These are phyloP conservation scores for Paecilomyces formosus DNA, from an alignment of 2,329 filamentous ascomycete species.

Conservation along the genomic window DNA sequence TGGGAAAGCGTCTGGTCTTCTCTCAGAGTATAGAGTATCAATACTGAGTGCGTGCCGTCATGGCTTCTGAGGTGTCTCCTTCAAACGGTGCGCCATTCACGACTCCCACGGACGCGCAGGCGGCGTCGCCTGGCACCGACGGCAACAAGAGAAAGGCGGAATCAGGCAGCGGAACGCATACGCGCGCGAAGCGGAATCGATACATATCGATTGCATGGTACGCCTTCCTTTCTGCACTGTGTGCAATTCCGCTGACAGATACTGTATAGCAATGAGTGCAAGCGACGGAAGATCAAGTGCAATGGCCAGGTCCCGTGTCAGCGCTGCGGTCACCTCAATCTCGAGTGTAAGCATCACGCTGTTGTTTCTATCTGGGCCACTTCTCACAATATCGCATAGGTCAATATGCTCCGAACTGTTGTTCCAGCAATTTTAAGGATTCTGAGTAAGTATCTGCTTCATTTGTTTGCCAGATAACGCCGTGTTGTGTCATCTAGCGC, in stretches of 20 bases:
- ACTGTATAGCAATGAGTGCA: slow-evolving; percentile 52
- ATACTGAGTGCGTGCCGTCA: slow-evolving; percentile 5
- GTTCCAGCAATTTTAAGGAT: slow-evolving; percentile 76
- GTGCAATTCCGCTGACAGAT: neutral
- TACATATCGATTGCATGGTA: slow-evolving; percentile 63
- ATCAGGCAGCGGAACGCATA: slow-evolving; percentile 39
- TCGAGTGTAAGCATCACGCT: slow-evolving; percentile 42
- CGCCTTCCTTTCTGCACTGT: slow-evolving; percentile 11
- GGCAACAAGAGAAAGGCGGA: slow-evolving; percentile 36
- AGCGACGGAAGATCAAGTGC: slow-evolving; percentile 61
- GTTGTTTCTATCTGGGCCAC: neutral
- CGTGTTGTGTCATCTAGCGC: neutral
- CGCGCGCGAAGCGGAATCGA: slow-evolving; percentile 56
- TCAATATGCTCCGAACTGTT: slow-evolving; percentile 60
- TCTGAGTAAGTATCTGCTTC: slow-evolving; percentile 51
- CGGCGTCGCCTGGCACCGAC: slow-evolving; percentile 15
- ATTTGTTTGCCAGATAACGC: neutral
- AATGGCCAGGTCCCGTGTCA: slow-evolving; percentile 60
- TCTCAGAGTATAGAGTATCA: neutral
- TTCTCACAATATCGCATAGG: slow-evolving; percentile 20
- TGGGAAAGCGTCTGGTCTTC: neutral
- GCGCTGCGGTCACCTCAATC: slow-evolving; percentile 55
- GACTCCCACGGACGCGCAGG: slow-evolving; percentile 15
- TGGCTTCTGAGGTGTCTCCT: slow-evolving; percentile 28
- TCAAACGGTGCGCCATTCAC: slow-evolving; percentile 18